Evolutionary conservation across 495 filamentous ascomycete genomes (phyloP), one percentile per base, ranked within the genome.

Genomic region (Friedmanniomyces simplex): DNA sequence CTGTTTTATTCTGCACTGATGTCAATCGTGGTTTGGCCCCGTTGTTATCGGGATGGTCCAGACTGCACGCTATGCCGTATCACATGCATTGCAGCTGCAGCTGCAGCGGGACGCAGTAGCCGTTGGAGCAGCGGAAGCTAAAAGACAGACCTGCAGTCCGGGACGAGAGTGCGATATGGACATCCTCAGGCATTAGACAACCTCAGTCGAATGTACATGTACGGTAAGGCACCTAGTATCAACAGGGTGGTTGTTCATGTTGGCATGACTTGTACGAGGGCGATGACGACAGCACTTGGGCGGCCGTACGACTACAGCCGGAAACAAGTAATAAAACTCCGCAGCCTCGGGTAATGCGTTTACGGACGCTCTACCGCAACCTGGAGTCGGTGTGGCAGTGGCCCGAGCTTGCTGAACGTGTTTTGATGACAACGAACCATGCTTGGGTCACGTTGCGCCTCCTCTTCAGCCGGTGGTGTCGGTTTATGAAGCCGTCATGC

Each of bases 41-140:
- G 14, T 20, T 16, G 14, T 43, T 16, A 43, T 49, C 21, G 18
- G 26, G 4, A 30, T 7, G 52, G 52, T 30, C 52, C 52, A 54
- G 32, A n/a, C 39, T 45, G 32, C 22, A 12, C 52, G 18, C 18
- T 24, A n/a, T 26, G 16, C 34, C 34, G 52, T 47, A 46, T 56
- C 54, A 56, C 54, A 28, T 56, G 53, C 53, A 56, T 56, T n/a
- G 45, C 28, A 49, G 24, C 55, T n/a, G 45, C 28, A 49, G 24
- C 55, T 59, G 56, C 56, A 59, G 56, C 56, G 56, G 56, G 55
- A 53, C 39, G 41, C 36, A 53, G 24, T n/a, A 34, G 20, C 48
- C 56, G 56, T 54, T 48, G 56, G 22, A 50, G n/a, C 11, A 30
- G 2, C 22, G 11, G 49, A 49, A 34, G 43, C 12, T 32, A 43